Conservation (phyloP, 2,329 filamentous ascomycete genomes). For the Fusarium sp. region DNA sequence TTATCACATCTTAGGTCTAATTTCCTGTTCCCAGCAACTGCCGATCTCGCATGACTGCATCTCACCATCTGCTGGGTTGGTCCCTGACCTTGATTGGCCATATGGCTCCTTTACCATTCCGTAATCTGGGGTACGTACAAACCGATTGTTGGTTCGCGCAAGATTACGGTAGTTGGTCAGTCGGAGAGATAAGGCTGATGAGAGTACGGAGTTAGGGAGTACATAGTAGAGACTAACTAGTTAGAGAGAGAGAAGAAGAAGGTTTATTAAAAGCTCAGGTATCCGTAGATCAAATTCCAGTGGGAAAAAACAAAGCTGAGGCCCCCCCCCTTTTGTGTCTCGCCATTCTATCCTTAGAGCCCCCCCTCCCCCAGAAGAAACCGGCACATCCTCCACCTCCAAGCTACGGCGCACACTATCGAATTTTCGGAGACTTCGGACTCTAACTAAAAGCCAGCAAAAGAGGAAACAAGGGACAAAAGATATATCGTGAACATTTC, state of each 20-base stretch:
- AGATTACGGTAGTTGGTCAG: not conserved
- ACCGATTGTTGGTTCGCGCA: not conserved
- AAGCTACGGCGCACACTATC: slow-evolving; percentile 24
- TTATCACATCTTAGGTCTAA: no score
- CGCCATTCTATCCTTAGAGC: not conserved
- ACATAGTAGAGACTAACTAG: no score
- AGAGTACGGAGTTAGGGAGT: no score
- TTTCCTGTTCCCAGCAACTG: not conserved
- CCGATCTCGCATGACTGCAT: not conserved
- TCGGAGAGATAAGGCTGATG: slow-evolving; percentile 7
- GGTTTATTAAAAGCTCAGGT: not conserved
- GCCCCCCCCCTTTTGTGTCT: not conserved
- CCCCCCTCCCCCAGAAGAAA: no score
- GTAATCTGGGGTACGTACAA: not conserved
- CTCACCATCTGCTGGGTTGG: not conserved
- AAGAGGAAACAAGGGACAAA: not conserved
- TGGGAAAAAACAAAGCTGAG: not conserved
- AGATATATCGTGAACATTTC: slow-evolving; percentile 19
- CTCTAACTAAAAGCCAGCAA: not conserved
- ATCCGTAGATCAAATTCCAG: slow-evolving; percentile 5
- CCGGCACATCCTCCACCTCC: no score
- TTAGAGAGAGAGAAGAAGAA: no score
- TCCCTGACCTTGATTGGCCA: not conserved
- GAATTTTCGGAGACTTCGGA: slow-evolving; percentile 9
- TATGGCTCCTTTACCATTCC: no score